A percentile compares a stretch with the other conserved stretches of the same genome.
phyloP scores from a whole-genome alignment of 2,329 filamentous ascomycete species.

The Botrytis fragariae region DNA sequence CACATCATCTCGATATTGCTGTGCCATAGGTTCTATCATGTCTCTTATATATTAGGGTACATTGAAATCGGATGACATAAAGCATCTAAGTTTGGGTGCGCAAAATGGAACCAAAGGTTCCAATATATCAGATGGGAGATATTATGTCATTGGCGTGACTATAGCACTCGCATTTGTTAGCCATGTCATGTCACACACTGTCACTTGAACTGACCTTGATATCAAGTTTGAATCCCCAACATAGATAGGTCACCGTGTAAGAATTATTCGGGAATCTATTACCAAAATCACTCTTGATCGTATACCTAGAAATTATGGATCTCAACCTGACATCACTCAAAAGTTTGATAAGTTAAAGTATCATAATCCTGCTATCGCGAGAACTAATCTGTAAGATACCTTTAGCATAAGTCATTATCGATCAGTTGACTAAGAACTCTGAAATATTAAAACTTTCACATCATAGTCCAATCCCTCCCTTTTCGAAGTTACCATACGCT shows the following conservation, averaged over 20 bases:
- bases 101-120: neutral
- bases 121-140: neutral
- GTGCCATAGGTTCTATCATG: neutral
- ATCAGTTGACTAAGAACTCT: too few relatives aligned
- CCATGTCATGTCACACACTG: too few relatives aligned
- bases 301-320: neutral
- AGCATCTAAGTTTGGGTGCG: neutral
- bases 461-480: neutral
- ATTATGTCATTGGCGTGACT: neutral
- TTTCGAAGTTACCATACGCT: neutral
- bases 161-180: neutral
- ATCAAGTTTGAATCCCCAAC: too few relatives aligned
- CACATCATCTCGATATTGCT: neutral
- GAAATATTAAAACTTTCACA: neutral
- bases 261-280: neutral
- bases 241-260: neutral
- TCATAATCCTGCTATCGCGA: neutral
- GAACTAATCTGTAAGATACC: neutral
- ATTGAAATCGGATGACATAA: neutral
- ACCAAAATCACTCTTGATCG: neutral
- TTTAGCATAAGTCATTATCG: neutral
- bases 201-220: too few relatives aligned
- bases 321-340: neutral
- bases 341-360: neutral
- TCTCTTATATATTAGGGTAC: accelerated